Percentiles rank a stretch among this genome's conserved stretches.
phyloP scores from a whole-genome alignment of 2,329 filamentous ascomycete species.

The Venturia pyrina region DNA sequence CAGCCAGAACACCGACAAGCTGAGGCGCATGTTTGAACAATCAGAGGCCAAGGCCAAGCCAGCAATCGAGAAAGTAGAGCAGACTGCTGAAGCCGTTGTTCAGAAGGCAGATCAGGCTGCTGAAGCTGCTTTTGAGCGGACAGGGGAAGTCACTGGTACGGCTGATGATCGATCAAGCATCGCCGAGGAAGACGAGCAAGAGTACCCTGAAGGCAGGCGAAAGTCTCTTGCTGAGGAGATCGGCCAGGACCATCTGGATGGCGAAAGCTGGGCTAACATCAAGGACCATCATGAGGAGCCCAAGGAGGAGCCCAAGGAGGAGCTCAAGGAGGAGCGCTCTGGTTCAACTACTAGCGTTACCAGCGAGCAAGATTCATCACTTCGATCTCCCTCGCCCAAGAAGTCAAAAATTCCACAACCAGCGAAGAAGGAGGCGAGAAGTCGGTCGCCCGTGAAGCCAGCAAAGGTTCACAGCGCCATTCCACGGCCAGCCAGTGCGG shows the following conservation, averaged over 20 bases:
- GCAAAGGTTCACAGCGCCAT: neutral
- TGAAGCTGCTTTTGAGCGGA: neutral
- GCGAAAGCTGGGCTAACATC: slow-evolving; percentile 3
- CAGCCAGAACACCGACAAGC: slow-evolving; percentile 3
- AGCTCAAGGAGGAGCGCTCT: neutral
- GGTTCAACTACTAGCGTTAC: neutral
- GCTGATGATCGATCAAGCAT: neutral
- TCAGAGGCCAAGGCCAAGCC: neutral
- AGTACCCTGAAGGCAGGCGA: neutral
- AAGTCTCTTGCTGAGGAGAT: slow-evolving; percentile 7
- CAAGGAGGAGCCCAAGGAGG: neutral
- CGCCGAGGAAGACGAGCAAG: neutral
- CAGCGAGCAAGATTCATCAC: neutral
- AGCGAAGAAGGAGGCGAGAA: neutral
- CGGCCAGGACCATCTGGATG: neutral
- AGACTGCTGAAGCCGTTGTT: slow-evolving; percentile 2
- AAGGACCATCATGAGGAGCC: neutral
- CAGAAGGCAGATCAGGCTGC: neutral
- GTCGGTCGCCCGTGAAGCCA: neutral
- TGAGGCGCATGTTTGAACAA: slow-evolving; percentile 7
- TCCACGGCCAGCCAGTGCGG: neutral
- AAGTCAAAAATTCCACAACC: slow-evolving; percentile 3
- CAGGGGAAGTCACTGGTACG: neutral
- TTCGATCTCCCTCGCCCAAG: neutral
- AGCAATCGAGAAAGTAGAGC: neutral